These are phyloP conservation scores for Eucalyptus cloeziana DNA, from an alignment of 345 rosid species.

Conservation along the genomic window DNA sequence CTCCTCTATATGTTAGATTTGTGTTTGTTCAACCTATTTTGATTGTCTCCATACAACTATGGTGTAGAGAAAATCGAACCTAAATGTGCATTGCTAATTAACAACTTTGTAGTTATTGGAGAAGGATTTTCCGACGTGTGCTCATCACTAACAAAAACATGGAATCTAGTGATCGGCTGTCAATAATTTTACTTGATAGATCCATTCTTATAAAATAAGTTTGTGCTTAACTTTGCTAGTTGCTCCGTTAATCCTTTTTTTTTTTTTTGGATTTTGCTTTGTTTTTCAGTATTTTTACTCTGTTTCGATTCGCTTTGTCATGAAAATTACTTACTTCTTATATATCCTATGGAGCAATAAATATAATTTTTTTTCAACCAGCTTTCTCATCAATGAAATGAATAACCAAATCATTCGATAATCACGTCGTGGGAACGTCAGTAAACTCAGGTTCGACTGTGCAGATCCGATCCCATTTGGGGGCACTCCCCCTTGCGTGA, in stretches of 20 bases:
- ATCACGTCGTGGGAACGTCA: neutral
- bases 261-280: fast-evolving
- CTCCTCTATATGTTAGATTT: fast-evolving
- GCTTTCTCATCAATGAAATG: neutral
- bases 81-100: fast-evolving
- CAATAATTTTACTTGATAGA: no score
- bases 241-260: fast-evolving
- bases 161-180: fast-evolving
- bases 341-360: no score
- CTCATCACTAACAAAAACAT: no score
- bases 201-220: fast-evolving
- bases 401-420: neutral
- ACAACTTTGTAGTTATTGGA: no score
- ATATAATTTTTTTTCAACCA: no score
- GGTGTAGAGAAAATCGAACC: fast-evolving
- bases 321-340: fast-evolving
- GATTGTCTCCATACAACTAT: fast-evolving
- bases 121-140: no score
- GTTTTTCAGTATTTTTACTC: no score
- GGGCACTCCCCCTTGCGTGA: neutral
- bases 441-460: neutral
- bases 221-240: fast-evolving
- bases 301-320: fast-evolving
- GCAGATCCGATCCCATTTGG: neutral
- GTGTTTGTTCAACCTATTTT: no score